A percentile compares a stretch with the other conserved stretches of the same genome.
These are phyloP conservation scores for Peronospora farinosa DNA, from an alignment of 352 stramenopile species.

Conservation along the genomic window DNA sequence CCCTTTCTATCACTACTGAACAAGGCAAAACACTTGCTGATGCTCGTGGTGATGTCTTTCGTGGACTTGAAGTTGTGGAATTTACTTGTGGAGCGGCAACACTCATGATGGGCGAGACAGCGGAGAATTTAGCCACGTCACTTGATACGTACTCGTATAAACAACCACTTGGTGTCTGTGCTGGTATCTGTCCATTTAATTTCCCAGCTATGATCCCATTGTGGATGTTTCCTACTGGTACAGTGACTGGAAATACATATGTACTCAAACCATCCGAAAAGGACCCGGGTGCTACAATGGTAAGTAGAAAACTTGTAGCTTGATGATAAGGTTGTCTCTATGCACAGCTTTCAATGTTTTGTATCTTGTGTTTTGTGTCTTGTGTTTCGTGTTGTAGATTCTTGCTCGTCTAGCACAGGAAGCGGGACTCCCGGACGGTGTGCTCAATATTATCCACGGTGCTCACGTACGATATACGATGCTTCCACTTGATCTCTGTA, in stretches of 20 bases:
- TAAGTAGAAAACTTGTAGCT: slow-evolving; percentile 5
- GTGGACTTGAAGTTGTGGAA: slow-evolving; percentile 87
- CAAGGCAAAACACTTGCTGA: slow-evolving; percentile 91
- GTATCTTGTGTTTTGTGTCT: slow-evolving; percentile 1
- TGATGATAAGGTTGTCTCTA: not conserved
- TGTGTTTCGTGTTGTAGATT: slow-evolving; percentile 37
- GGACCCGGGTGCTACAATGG: slow-evolving; percentile 84
- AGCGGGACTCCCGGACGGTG: slow-evolving; percentile 90
- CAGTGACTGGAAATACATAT: slow-evolving; percentile 93
- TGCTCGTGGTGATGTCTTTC: slow-evolving; percentile 95
- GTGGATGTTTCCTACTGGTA: slow-evolving; percentile 87
- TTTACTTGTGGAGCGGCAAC: slow-evolving; percentile 68
- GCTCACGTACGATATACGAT: slow-evolving; percentile 41
- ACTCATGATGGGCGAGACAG: slow-evolving; percentile 93
- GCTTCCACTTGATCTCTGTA: not conserved
- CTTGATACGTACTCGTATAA: slow-evolving; percentile 96
- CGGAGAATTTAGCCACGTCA: slow-evolving; percentile 86
- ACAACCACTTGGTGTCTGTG: slow-evolving; percentile 91
- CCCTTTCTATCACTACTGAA: slow-evolving; percentile 92
- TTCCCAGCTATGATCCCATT: slow-evolving; percentile 97
- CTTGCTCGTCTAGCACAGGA: slow-evolving; percentile 89
- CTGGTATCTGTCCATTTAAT: slow-evolving; percentile 92
- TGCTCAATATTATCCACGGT: slow-evolving; percentile 93
- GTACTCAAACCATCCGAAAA: slow-evolving; percentile 95
- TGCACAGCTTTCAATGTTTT: not conserved